Evolutionary conservation across 1,139 yeast genomes (phyloP).

Genomic region (Suhomyces bokatorum): DNA sequence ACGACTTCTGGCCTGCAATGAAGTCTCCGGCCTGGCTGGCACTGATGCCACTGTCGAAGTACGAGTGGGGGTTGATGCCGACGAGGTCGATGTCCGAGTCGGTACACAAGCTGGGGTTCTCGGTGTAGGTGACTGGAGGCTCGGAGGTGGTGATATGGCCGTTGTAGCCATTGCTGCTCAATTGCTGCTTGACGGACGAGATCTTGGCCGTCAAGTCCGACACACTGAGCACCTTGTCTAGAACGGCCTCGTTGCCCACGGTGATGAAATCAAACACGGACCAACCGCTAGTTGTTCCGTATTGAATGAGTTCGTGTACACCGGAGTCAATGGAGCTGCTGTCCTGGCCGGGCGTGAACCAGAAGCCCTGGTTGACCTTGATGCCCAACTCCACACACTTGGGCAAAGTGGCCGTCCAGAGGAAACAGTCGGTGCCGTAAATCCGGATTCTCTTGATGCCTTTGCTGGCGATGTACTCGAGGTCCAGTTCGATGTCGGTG

Average conservation of each 20-base stretch:
- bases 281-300: conserved; percentile 60
- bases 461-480: conserved; percentile 54
- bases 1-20: conserved; percentile 57
- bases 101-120: conserved; percentile 67
- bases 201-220: conserved; percentile 63
- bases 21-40: conserved; percentile 77
- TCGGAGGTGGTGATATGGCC: conserved; percentile 83
- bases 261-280: conserved; percentile 70
- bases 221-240: conserved; percentile 58
- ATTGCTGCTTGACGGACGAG: conserved; percentile 55
- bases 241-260: conserved; percentile 85
- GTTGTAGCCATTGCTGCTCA: conserved; percentile 69
- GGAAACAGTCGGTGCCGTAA: conserved; percentile 84
- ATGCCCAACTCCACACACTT: conserved; percentile 61
- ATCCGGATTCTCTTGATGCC: conserved; percentile 69
- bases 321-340: conserved; percentile 65
- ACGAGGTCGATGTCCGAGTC: conserved; percentile 56
- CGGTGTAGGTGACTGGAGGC: conserved; percentile 74
- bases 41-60: conserved; percentile 62
- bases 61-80: conserved; percentile 85
- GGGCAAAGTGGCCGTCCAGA: conserved; percentile 65
- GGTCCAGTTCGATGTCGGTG: conserved; percentile 56
- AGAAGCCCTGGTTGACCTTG: conserved; percentile 81
- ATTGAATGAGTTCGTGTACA: conserved; percentile 54
- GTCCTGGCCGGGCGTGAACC: conserved; percentile 63